phyloP scores from a whole-genome alignment of 1,284 basidiomycete genomes.

The Ceratobasidium sp. region DNA sequence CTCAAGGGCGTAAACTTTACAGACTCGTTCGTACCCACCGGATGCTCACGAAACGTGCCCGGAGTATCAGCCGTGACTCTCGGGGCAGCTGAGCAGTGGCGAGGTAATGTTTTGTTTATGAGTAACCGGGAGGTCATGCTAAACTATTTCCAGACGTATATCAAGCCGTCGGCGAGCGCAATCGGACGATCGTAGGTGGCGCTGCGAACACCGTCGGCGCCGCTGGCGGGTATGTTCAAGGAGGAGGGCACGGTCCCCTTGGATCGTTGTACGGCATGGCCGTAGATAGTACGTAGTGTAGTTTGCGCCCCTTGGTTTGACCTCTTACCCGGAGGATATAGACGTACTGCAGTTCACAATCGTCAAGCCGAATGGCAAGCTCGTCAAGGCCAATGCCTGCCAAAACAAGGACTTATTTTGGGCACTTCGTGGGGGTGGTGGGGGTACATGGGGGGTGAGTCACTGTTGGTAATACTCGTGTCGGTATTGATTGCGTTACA shows the following conservation, averaged over 20 bases:
- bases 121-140: slow-evolving; percentile 26
- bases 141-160: slow-evolving; percentile 14
- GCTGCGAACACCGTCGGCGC: too few relatives aligned
- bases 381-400: too few relatives aligned
- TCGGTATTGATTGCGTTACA: background rate
- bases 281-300: slow-evolving; percentile 36
- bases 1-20: slow-evolving; percentile 46
- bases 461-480: background rate
- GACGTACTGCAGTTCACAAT: slow-evolving; percentile 30
- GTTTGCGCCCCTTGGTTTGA: too few relatives aligned
- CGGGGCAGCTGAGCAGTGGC: too few relatives aligned
- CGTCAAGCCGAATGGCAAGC: too few relatives aligned
- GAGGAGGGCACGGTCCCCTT: slow-evolving; percentile 34
- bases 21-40: slow-evolving; percentile 31
- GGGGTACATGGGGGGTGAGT: slow-evolving; percentile 45
- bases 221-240: too few relatives aligned
- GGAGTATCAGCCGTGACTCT: slow-evolving; percentile 35
- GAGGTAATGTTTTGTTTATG: slow-evolving; percentile 8
- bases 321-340: too few relatives aligned
- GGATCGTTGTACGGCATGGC: slow-evolving; percentile 36
- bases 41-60: background rate
- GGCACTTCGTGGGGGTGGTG: too few relatives aligned
- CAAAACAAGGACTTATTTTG: too few relatives aligned
- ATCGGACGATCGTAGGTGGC: too few relatives aligned
- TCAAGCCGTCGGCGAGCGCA: slow-evolving; percentile 23